Conservation (phyloP, 306 rosid species). For the Mimosa pudica region DNA sequence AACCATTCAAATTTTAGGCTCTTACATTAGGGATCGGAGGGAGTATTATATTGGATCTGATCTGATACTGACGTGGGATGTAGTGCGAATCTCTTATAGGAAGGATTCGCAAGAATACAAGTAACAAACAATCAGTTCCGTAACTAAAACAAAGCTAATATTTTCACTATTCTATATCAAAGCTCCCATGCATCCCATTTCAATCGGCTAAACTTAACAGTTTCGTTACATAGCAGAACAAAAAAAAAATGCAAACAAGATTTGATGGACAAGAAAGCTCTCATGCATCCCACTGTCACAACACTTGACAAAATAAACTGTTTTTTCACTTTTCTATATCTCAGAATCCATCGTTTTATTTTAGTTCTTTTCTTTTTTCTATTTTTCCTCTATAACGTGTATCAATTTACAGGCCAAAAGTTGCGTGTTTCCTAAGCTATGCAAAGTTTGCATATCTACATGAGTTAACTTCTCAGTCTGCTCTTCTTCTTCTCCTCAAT, state of each 20-base stretch:
- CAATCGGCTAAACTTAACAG: constrained; percentile 2
- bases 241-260: constrained; percentile 19
- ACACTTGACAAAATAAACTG: constrained; percentile 40
- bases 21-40: no score
- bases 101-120: neutral
- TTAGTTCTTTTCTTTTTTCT: constrained; percentile 11
- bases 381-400: constrained; percentile 36
- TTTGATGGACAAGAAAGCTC: constrained; percentile 43
- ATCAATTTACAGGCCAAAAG: constrained; percentile 38
- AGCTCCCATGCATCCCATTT: no score
- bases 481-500: constrained; percentile 65
- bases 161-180: no score
- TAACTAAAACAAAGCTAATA: no score
- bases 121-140: neutral
- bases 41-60: no score
- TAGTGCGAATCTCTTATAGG: no score
- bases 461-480: constrained; percentile 57
- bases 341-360: constrained; percentile 45
- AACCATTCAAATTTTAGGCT: no score
- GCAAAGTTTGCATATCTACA: constrained; percentile 40
- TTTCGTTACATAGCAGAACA: constrained; percentile 16
- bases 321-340: constrained; percentile 12
- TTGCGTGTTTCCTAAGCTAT: constrained; percentile 34
- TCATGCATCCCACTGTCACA: constrained; percentile 56
- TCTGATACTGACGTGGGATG: no score